Base-by-base conservation (phyloP, 225 moss, liverwort and hornwort genomes). In the Rhytidiadelphus loreus region DNA sequence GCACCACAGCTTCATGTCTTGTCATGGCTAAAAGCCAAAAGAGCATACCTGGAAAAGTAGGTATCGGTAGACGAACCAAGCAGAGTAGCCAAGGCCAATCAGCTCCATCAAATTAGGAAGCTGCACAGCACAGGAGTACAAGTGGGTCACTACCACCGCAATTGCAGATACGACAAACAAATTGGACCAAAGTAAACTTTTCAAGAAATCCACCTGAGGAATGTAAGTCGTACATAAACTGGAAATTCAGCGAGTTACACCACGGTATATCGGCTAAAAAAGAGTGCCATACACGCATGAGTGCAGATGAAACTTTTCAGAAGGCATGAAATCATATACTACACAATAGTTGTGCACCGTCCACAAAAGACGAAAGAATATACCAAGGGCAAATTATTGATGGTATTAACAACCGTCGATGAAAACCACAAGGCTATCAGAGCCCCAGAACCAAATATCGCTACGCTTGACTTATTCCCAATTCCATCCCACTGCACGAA, bases 41-140 rank as follows among this genome's bases (percentile, higher is more conserved):
- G 71, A 71, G 41, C 74, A 44, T 86, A 94, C 93, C 96, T 96
- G 95, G 83, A 96, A 96, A 17, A 98, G 91, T 85, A 96, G 87
- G 89, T 98, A 98, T 57, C 95, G 96, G 88, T 96, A 96, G 26
- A 93, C 94, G 35, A 98, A 96, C 96, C 98, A 98, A 26, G 94
- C 96, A 56, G 96, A 95, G 89, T 98, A 98, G 64, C 95, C 96
- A 28, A 98, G 93, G 24, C 96, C 98, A 81, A 98, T 87, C 55
- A 98, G 81, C 85, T 98, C 96, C 91, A 98, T 90, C 24, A 96
- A 73, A 93, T 96, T 98, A 50, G 96, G 96, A 77, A 98, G 92
- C 95, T 96, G 94, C 77, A 65, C 23, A 82, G 61, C 48, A 85
- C 75, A 86, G 32, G 61, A 77, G 19, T 39, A 44, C 39, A 88